Evolutionary conservation across 208 protist species (phyloP), one percentile per base, ranked within the genome.

Genomic region (Acanthamoeba lenticulata): DNA sequence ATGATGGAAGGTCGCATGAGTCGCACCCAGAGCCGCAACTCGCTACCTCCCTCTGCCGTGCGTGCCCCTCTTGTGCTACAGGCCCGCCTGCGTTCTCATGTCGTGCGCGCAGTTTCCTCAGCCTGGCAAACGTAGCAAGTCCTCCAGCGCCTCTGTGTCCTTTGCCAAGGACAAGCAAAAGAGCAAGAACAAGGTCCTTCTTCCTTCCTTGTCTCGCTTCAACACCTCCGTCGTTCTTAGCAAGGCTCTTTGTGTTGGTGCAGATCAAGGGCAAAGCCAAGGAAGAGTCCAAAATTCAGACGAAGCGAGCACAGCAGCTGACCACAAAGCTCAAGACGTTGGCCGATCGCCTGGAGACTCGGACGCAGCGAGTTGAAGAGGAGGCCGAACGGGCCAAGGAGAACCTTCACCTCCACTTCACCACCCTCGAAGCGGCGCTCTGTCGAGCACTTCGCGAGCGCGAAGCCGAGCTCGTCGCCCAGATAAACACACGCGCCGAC

Each of bases 351-450:
- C 72, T 83, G 9, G 72, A 83, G 42, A 47, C 17, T 15, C 72
- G 72, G 6, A 15, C 72, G 17, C 72, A 34, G 3, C 17, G 34
- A 19, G 72, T 49, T 21, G 72, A 83, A 19, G 72, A 83, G 72
- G 72, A 83, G 72, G 72, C 72, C 72, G 72, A 83, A 38, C 13
- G 72, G 42, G 72, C 72, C 40, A 83, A 83, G 72, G 72, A 83
- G 40, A 83, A 83, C 42, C 72, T 83, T 32, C 72, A 83, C 29
- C 72, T 83, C 45, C 72, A 83, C 72, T 83, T 83, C 72, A 44
- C 34, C 34, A 34, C 72, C 13, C 72, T 83, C 27, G 72, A 83
- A 19, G 42, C 72, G 24, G 72, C 72, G 5, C 40, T 83, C 19
- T 44, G 34, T 19, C 13, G 72, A 0, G 72, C 72, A 6, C 34